Base-by-base conservation (phyloP, 257 asterid genomes). In the Solanum bulbocastanum region DNA sequence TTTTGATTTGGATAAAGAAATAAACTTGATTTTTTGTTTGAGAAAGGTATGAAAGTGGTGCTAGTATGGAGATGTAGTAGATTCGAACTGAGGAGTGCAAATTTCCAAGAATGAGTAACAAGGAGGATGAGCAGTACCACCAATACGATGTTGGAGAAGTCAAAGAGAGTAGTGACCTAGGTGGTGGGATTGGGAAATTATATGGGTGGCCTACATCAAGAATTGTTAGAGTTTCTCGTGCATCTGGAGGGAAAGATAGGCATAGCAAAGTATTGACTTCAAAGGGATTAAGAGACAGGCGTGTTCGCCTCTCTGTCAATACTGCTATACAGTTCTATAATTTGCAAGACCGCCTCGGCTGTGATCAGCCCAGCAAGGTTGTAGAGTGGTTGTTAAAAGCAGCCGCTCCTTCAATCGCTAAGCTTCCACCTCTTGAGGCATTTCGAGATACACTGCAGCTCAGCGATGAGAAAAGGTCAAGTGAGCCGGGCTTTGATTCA, bases 301-400 rank as follows among this genome's bases (percentile, higher is more conserved):
- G 98, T 25, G 94, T 96, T 58, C 91, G 98, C 82, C 92, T 96
- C 3, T 95, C 98, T 0, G 97, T 96, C 12, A 91, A 92, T 91
- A 96, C 99, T 4, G 98, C 99, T 4, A 94, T 96, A 81, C 96
- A 95, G 62, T 95, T 96, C 88, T 95, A 95, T 35, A 98, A 96
- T 89, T 90, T 96, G 36, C 99, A 94, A 88, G 99, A 96, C 25
- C 92, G 99, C 3, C 91, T 96, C 62, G 98, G 99, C 8, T 92
- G 86, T 87, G 98, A 96, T 89, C 98, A 95, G 93, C 99, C 98
- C 27, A 95, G 98, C 89, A 95, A 96, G 93, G 99, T 98, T 87
- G 95, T 96, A 79, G 99, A 96, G 90, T 96, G 99, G 99, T 92
- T 96, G 87, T 91, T 96, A 30, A 94, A 93, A 84, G 98, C 93